Evolutionary conservation across 2,329 filamentous ascomycete species (phyloP).

Genomic region (Endoconidiophora polonica): DNA sequence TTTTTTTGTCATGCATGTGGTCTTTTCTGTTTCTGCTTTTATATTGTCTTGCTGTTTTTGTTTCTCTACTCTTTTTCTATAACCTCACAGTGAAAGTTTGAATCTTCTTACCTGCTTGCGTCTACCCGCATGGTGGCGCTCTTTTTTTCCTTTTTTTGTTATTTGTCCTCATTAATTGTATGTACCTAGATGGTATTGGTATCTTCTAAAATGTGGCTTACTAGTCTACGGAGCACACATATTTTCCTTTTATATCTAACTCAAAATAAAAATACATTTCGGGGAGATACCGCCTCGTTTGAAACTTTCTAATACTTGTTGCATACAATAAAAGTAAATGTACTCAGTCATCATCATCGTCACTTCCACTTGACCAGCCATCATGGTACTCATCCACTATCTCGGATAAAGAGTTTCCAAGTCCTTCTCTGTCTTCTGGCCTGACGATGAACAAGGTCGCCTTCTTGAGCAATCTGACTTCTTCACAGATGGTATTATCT

Average conservation of each 20-base stretch:
- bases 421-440: constrained; percentile 64
- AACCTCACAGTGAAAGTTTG: too few relatives aligned
- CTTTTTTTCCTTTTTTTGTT: not conserved
- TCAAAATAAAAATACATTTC: constrained; percentile 1
- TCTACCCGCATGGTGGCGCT: too few relatives aligned
- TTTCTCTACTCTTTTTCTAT: too few relatives aligned
- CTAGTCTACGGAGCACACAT: not conserved
- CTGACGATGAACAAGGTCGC: constrained; percentile 46
- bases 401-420: constrained; percentile 67
- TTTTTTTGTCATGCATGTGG: too few relatives aligned
- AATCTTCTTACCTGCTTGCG: too few relatives aligned
- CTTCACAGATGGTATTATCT: constrained; percentile 53
- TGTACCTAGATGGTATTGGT: not conserved
- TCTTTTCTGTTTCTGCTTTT: too few relatives aligned
- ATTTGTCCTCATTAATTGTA: not conserved
- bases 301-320: not conserved
- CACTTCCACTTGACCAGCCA: constrained; percentile 66
- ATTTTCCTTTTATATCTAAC: constrained; percentile 1
- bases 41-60: too few relatives aligned
- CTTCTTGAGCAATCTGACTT: constrained; percentile 48
- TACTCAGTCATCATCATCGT: constrained; percentile 46
- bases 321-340: too few relatives aligned
- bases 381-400: constrained; percentile 81
- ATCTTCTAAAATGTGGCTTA: not conserved
- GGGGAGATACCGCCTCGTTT: not conserved